Evolutionary conservation across 768 basidiomycete genomes (phyloP), one percentile per base, ranked within the genome.

Genomic region (Leccinum longicurvipes): DNA sequence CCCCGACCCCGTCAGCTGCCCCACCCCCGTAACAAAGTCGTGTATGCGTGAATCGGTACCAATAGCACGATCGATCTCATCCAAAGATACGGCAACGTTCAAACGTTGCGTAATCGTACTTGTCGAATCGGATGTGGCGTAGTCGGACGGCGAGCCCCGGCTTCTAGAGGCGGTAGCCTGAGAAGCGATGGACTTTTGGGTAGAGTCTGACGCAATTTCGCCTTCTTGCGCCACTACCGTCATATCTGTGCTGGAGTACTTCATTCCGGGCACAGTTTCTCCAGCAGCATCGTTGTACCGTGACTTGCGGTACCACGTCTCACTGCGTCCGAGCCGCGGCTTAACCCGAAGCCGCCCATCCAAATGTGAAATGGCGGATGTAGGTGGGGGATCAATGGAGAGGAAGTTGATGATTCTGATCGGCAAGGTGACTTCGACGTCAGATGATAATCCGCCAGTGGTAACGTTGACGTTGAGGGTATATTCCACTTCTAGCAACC

Each of bases 351-450:
- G 62, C 17, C 59, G 57, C 14, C 50, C 60, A 7, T 62, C 58
- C 32, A 60, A 34, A 11, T 63, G 63, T 36, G 62, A 63, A n/a
- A 69, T 54, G 39, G 69, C 61, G 34, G 60, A 65, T 41, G 67
- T 73, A 34, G 86, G 85, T 12, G 87, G 87, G 21, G 91, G 90
- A 68, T 95, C 91, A 59, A 97, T 76, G 12, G 93, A 94, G 27
- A 93, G 72, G 72, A 91, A 90, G 67, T 87, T 93, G 74, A 93
- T 77, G 63, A 95, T 82, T 17, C 80, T 78, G 60, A 93, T 74
- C 0, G 93, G 93, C 9, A 94, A 68, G 21, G 82, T 82, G 56
- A 87, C 87, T 53, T 81, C 78, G 28, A 92, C 74, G 53, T 89
- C 85, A 10, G 86, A 76, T 2, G 80, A 75, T 23, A 86, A 70